Evolutionary conservation across 139 green algal genomes (phyloP).

Genomic region (Ettlia oleoabundans): DNA sequence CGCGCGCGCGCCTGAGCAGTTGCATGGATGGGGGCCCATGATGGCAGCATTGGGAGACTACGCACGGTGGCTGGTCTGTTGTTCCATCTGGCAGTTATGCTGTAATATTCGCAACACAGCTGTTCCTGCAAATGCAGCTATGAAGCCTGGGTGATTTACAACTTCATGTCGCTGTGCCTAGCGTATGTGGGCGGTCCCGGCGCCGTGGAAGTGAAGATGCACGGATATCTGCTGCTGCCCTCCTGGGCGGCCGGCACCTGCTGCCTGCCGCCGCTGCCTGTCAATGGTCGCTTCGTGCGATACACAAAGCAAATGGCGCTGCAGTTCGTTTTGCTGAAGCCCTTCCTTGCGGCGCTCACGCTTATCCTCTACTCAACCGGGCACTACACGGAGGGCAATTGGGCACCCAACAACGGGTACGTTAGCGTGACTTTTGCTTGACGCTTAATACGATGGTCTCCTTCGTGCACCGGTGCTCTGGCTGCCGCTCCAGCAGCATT

Average conservation of each 20-base stretch:
- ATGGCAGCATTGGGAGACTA: too few relatives aligned
- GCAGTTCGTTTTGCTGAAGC: constrained; percentile 98
- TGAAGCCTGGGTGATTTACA: constrained; percentile 98
- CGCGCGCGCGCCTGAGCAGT: too few relatives aligned
- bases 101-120: too few relatives aligned
- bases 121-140: constrained; percentile 74
- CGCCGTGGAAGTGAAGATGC: constrained; percentile 85
- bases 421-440: not conserved
- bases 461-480: too few relatives aligned
- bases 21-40: too few relatives aligned
- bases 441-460: too few relatives aligned
- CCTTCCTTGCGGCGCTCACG: constrained; percentile 82
- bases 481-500: not conserved
- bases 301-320: constrained; percentile 88
- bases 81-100: too few relatives aligned
- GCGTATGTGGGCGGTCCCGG: constrained; percentile 96
- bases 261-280: constrained; percentile 83
- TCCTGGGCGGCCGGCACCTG: constrained; percentile 87
- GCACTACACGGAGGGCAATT: constrained; percentile 87
- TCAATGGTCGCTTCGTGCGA: constrained; percentile 87
- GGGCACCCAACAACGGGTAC: constrained; percentile 66
- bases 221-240: constrained; percentile 84
- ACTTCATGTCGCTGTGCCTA: constrained; percentile 94
- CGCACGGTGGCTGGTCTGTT: too few relatives aligned
- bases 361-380: constrained; percentile 80